Conservation (phyloP, 1,284 basidiomycete species). For the Dichomitus squalens region DNA sequence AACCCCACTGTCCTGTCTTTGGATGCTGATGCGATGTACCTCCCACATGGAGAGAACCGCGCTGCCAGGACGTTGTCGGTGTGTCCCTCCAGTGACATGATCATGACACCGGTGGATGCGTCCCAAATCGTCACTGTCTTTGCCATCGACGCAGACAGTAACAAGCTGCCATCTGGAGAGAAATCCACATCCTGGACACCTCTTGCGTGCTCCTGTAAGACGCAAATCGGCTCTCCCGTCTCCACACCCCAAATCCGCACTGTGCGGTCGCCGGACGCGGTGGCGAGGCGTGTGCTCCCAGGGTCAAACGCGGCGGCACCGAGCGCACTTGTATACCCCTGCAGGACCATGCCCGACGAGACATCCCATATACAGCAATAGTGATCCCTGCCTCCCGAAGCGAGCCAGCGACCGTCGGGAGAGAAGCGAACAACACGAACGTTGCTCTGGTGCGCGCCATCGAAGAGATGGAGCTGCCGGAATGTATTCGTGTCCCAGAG, state of each 20-base stretch:
- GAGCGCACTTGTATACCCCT: too few species aligned
- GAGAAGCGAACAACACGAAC: neutral
- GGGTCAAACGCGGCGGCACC: neutral
- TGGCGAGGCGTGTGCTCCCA: neutral
- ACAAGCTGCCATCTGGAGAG: neutral
- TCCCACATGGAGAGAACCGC: slow-evolving; percentile 6
- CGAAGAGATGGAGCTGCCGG: neutral
- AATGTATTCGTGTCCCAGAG: neutral
- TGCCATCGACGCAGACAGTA: neutral
- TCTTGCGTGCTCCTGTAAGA: too few species aligned
- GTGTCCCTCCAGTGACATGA: neutral
- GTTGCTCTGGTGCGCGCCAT: neutral
- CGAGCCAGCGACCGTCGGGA: neutral
- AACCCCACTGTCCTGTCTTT: slow-evolving; percentile 10
- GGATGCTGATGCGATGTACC: slow-evolving; percentile 6
- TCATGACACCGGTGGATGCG: neutral
- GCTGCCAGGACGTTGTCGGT: neutral
- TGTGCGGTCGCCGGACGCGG: neutral
- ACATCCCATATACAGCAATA: neutral
- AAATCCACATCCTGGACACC: neutral
- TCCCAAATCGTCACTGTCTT: neutral
- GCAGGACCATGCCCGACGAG: neutral
- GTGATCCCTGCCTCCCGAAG: neutral
- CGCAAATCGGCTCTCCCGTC: neutral
- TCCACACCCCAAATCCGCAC: neutral